Percentiles rank a stretch among this genome's conserved stretches.
These are phyloP conservation scores for Fusarium multiceps DNA, from an alignment of 2,329 filamentous ascomycete species.

Conservation along the genomic window DNA sequence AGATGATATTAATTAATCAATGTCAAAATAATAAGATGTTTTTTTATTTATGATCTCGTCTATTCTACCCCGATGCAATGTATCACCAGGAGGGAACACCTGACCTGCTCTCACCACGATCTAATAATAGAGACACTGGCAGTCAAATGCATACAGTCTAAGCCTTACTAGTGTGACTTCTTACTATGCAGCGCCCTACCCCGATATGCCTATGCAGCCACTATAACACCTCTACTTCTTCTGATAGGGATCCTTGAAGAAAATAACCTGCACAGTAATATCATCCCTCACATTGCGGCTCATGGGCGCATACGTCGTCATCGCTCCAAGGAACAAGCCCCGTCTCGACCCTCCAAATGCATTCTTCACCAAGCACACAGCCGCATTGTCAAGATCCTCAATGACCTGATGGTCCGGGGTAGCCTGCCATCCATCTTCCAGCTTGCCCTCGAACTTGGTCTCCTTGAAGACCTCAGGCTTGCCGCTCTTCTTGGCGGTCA, in stretches of 20 bases:
- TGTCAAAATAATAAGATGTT: no score
- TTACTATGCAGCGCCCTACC: neutral
- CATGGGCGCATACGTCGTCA: slow-evolving; percentile 77
- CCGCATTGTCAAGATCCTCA: slow-evolving; percentile 79
- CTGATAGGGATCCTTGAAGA: slow-evolving; percentile 61
- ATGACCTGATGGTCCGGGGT: slow-evolving; percentile 72
- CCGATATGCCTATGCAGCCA: fast-evolving
- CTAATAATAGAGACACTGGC: no score
- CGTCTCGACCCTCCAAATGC: slow-evolving; percentile 80
- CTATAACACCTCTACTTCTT: slow-evolving; percentile 69
- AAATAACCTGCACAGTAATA: slow-evolving; percentile 86
- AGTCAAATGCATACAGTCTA: neutral
- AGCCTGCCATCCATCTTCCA: slow-evolving; percentile 42
- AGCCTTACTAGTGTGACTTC: neutral
- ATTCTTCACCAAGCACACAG: slow-evolving; percentile 84
- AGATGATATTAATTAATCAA: no score
- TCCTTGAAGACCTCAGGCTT: slow-evolving; percentile 41
- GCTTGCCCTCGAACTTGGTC: slow-evolving; percentile 31
- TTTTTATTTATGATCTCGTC: no score
- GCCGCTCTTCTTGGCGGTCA: slow-evolving; percentile 46
- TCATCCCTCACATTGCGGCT: slow-evolving; percentile 76
- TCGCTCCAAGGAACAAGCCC: slow-evolving; percentile 77
- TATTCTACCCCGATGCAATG: no score
- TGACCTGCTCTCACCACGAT: neutral
- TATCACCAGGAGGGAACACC: no score